A percentile compares a stretch with the other conserved stretches of the same genome.
Conservation (phyloP, 306 rosid species). For the Abrus pulchellus region DNA sequence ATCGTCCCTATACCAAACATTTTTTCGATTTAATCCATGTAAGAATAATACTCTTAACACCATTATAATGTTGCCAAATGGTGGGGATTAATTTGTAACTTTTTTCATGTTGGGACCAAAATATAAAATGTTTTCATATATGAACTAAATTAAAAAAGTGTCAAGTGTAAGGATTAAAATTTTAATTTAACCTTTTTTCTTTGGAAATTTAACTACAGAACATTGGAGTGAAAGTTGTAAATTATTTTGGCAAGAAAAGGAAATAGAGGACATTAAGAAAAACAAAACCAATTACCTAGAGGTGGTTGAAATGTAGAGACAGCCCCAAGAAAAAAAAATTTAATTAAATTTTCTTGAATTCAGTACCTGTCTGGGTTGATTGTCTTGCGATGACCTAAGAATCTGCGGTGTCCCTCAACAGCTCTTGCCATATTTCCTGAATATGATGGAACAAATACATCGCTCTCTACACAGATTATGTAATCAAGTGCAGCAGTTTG, state of each 20-base stretch:
- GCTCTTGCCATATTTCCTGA: slow-evolving; percentile 98
- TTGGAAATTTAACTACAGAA: slow-evolving; percentile 1
- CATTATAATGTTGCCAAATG: no score
- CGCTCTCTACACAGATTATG: slow-evolving; percentile 88
- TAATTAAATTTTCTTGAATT: slow-evolving; percentile 29
- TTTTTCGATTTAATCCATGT: no score
- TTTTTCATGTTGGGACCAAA: no score
- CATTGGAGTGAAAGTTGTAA: neutral
- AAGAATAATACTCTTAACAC: no score
- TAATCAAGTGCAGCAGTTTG: slow-evolving; percentile 94
- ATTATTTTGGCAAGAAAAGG: slow-evolving; percentile 8
- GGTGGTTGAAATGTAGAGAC: slow-evolving; percentile 31
- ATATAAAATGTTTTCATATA: no score
- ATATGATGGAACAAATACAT: slow-evolving; percentile 86
- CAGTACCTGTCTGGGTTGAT: slow-evolving; percentile 83
- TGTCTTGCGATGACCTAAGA: slow-evolving; percentile 88
- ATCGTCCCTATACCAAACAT: no score
- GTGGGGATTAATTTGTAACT: no score
- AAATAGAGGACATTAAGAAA: slow-evolving; percentile 5
- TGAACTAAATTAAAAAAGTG: no score
- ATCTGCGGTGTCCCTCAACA: slow-evolving; percentile 96
- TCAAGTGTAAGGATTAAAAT: no score
- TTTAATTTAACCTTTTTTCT: no score
- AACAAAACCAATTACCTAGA: slow-evolving; percentile 15
- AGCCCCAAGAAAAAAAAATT: neutral